Base-by-base conservation (phyloP, 1,139 yeast genomes). In the Petasospora rhodanensis region DNA sequence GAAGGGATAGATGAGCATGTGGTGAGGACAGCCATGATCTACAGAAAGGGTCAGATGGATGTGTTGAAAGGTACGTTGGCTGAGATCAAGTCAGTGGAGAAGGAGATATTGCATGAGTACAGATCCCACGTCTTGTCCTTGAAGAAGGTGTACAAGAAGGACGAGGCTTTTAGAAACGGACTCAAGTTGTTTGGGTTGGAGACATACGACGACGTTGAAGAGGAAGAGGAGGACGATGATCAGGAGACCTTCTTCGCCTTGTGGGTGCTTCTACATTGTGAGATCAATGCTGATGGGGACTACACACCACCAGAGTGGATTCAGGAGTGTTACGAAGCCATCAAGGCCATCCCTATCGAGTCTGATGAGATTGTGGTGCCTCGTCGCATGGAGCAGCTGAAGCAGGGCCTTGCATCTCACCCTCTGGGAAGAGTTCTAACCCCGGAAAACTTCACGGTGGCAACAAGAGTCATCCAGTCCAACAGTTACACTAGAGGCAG, bases 111-210 rank as follows among this genome's bases (percentile, higher is more conserved):
- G 4, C 41, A 35, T 7, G 41, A 40, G 12, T 32, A 40, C 27
- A 48, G 38, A 33, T 15, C 38, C 1, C 24, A 35, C 6, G 34
- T 48, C 3, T 26, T 41, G 14, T 47, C 45, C 3, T 11, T 48
- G 5, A 47, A 48, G 29, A 49, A 46, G 30, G 34, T 50, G 4
- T 47, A 27, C 25, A 46, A 50, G 33, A 47, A 33, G 14, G 50
- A 48, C 24, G 18, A 21, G 2, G 14, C 32, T 4, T 34, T 47
- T 16, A 34, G 37, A 12, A 29, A 31, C 8, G 22, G 43, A 1
- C 17, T 45, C 2, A 9, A 13, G 1, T 11, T 26, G 5, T 31
- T 45, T 12, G 43, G 42, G 1, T 28, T 29, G 22, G 32, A 16
- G 6, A 22, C 36, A 3, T 29, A 15, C 14, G 25, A 32, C 1